These are phyloP conservation scores for Malus hybrid DNA, from an alignment of 331 rosid genomes.

Conservation along the genomic window DNA sequence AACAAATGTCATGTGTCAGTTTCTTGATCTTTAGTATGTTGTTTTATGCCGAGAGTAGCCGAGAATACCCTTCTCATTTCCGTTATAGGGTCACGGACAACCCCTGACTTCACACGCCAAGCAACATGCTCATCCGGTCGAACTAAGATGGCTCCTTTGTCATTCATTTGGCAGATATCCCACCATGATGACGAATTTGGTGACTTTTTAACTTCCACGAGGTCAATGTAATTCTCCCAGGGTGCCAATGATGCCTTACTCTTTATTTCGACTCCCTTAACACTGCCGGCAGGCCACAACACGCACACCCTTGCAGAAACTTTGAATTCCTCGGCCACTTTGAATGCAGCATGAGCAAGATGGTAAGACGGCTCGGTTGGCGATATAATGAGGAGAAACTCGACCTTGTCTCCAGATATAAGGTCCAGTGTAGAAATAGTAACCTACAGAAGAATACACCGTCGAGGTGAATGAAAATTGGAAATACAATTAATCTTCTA, in stretches of 20 bases:
- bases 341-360: slow-evolving; percentile 57
- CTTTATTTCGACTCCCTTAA: slow-evolving; percentile 26
- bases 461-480: not conserved
- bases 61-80: slow-evolving; percentile 35
- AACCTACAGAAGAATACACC: slow-evolving; percentile 27
- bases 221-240: slow-evolving; percentile 56
- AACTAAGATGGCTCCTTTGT: slow-evolving; percentile 65
- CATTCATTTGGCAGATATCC: slow-evolving; percentile 62
- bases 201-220: slow-evolving; percentile 35
- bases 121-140: slow-evolving; percentile 87
- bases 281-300: slow-evolving; percentile 48
- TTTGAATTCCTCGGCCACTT: slow-evolving; percentile 51
- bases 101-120: slow-evolving; percentile 44
- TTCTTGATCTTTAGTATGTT: not conserved
- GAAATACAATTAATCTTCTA: not conserved
- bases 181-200: slow-evolving; percentile 56
- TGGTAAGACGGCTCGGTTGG: slow-evolving; percentile 45
- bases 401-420: slow-evolving; percentile 52
- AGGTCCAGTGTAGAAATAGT: slow-evolving; percentile 67
- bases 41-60: slow-evolving; percentile 11
- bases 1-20: not conserved
- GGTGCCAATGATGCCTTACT: slow-evolving; percentile 44
- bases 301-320: slow-evolving; percentile 48
- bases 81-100: slow-evolving; percentile 18
- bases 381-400: slow-evolving; percentile 70